Percentiles rank a stretch among this genome's conserved stretches.
Conservation (phyloP, 1,284 basidiomycete species). For the Inonotus hispidus region DNA sequence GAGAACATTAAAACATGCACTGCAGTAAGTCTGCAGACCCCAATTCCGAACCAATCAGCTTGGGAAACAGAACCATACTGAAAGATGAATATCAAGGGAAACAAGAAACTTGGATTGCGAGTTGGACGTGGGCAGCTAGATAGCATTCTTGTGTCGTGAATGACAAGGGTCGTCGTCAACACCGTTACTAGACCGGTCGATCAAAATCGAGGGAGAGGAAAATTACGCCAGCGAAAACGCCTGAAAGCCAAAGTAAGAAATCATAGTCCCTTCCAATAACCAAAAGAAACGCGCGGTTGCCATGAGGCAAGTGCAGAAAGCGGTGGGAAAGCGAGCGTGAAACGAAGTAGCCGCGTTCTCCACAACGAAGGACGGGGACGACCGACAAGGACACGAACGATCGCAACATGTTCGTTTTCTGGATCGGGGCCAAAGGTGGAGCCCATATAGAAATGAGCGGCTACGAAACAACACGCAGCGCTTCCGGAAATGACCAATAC, state of each 20-base stretch:
- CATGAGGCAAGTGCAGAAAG: too few species aligned
- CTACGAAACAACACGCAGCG: too few species aligned
- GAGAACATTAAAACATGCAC: constrained; percentile 10
- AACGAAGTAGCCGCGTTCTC: too few species aligned
- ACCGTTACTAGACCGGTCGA: constrained; percentile 19
- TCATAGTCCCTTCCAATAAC: background rate
- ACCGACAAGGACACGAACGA: too few species aligned
- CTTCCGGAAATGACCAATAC: too few species aligned
- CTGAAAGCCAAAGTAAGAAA: background rate
- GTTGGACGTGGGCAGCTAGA: background rate
- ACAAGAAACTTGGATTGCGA: background rate
- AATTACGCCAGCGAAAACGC: background rate
- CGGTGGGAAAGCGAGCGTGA: too few species aligned
- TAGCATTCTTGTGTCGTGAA: constrained; percentile 41
- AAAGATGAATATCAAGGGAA: constrained; percentile 3
- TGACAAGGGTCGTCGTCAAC: constrained; percentile 35
- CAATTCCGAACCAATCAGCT: constrained; percentile 15
- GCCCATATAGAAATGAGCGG: too few species aligned
- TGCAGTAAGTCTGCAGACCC: constrained; percentile 12
- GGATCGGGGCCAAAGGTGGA: too few species aligned
- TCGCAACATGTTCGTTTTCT: too few species aligned
- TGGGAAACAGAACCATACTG: constrained; percentile 22
- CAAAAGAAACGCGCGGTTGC: background rate
- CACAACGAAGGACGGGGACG: too few species aligned
- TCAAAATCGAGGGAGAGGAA: background rate